Percentiles rank a stretch among this genome's conserved stretches.
Evolutionary conservation across 192 early-diverging fungal species (phyloP).

Genomic region (Linnemannia exigua): DNA sequence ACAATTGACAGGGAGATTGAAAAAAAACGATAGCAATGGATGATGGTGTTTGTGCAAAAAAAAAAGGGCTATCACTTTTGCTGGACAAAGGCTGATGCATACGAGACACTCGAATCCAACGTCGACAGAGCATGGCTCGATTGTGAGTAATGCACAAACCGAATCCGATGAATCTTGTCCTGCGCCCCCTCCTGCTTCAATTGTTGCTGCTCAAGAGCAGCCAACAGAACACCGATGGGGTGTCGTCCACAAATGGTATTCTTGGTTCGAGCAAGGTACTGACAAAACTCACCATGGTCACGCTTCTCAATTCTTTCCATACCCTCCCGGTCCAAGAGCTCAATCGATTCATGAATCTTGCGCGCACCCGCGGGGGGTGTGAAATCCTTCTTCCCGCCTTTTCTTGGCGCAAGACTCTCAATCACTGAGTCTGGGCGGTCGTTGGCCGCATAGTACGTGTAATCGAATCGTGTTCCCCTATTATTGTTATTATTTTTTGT

Average conservation of each 20-base stretch:
- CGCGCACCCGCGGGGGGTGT: not conserved
- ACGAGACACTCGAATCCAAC: conserved; percentile 46
- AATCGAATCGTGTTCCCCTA: conserved; percentile 88
- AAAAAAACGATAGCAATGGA: not conserved
- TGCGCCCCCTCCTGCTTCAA: not conserved
- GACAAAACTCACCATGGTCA: conserved; percentile 70
- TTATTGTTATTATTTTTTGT: not conserved
- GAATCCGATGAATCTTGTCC: conserved; percentile 47
- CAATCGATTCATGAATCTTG: conserved; percentile 84
- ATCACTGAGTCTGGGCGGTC: conserved; percentile 20
- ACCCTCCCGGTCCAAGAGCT: conserved; percentile 82
- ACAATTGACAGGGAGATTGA: not conserved
- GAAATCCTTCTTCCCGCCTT: conserved; percentile 9
- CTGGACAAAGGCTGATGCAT: conserved; percentile 52
- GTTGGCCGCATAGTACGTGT: conserved; percentile 73
- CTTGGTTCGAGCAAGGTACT: conserved; percentile 80
- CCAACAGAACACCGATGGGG: conserved; percentile 88
- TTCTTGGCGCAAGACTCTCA: conserved; percentile 11
- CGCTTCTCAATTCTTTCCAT: conserved; percentile 82
- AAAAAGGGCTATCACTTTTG: not conserved
- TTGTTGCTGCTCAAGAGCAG: conserved; percentile 62
- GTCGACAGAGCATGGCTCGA: conserved; percentile 64
- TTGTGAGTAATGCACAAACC: conserved; percentile 92
- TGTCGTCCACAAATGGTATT: conserved; percentile 98
- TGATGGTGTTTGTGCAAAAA: not conserved